Base-by-base conservation (phyloP, 768 basidiomycete genomes). In the Lactarius akahatsu region DNA sequence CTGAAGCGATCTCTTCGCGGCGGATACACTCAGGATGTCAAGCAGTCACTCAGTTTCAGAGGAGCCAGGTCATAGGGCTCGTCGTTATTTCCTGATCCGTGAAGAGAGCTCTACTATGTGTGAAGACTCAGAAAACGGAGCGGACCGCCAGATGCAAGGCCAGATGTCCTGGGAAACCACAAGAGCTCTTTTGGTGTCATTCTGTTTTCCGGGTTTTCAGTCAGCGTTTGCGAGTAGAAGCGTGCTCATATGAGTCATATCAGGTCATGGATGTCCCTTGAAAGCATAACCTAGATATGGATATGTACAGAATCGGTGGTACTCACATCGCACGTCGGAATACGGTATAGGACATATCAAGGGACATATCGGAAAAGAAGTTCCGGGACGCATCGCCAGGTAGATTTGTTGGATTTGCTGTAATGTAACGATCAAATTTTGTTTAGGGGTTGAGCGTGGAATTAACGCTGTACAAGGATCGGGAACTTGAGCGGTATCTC, bases 1-100 rank as follows among this genome's bases (percentile, higher is more conserved):
- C 36, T 2, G 36, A 11, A 11, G 36, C 36, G 10, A 36, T 38
- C 36, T 38, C 10, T 36, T 36, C 36, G 4, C 11, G 11, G 36
- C 36, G 36, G 36, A 38, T 38, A 11, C 36, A 0, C 36, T 38
- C 36, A 38, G 36, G 36, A 4, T 38, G 11, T 55, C 47, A 63
- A 2, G 69, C 60, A 15, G 71, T 65, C 59, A 71, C 69, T 30
- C 67, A 10, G 30, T 7, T 6, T 32, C 6, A 38, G 36, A 38
- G 11, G 36, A 38, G 36, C 36, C 64, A 67, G 10, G 32, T 45
- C 15, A 71, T 45, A 1, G 52, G 56, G 15, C 30, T 43, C 10
- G 69, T 62, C 15, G 71, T 71, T 9, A 71, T 71, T 15, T 70
- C 71, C 38, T 68, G 69, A 11, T 71, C 72, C 5, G 4, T 70